Conservation (phyloP, 2,329 filamentous ascomycete genomes). For the Aspergillus viridinutans region DNA sequence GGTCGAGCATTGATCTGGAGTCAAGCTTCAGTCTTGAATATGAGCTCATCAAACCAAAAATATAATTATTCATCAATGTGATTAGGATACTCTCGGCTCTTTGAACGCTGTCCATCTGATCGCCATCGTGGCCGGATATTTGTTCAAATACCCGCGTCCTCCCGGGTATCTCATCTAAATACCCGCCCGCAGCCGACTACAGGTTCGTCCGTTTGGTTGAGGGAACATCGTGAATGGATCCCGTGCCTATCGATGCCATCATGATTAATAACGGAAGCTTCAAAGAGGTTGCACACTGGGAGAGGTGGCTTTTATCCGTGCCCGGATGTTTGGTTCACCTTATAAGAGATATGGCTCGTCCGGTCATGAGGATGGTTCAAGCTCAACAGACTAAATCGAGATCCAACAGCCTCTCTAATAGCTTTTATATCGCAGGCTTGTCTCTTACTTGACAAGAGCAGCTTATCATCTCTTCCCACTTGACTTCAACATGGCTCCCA, state of each 20-base stretch:
- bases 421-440: background rate
- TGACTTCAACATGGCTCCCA: conserved; percentile 26
- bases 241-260: background rate
- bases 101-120: background rate
- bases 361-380: background rate
- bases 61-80: background rate
- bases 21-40: background rate
- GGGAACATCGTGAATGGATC: background rate
- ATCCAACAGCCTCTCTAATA: background rate
- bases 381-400: background rate
- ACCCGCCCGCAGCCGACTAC: conserved; percentile 15
- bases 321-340: background rate
- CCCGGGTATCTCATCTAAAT: conserved; percentile 3
- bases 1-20: background rate
- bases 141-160: conserved; percentile 14
- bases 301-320: background rate
- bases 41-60: no score
- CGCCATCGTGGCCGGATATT: background rate
- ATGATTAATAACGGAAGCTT: background rate
- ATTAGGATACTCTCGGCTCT: background rate
- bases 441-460: background rate
- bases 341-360: background rate
- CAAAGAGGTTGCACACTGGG: background rate
- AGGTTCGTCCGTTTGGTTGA: background rate
- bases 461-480: background rate